phyloP scores from a whole-genome alignment of 2,329 filamentous ascomycete species.

The Atkinsonella texensis region DNA sequence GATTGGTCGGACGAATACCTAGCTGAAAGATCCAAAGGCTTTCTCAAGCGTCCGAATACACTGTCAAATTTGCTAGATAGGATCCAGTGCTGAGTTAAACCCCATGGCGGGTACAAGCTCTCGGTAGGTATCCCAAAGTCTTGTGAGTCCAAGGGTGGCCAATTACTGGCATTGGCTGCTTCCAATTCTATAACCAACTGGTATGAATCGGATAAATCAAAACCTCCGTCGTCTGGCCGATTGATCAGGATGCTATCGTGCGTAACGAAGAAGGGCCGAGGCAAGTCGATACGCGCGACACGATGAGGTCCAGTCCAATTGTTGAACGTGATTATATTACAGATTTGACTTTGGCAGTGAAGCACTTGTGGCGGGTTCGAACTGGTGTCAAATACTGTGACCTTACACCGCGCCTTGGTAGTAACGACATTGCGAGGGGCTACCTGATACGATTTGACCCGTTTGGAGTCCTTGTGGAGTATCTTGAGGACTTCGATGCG shows the following conservation, averaged over 20 bases:
- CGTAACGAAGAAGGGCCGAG: constrained; percentile 38
- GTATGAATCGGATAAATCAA: constrained; percentile 38
- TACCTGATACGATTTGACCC: constrained; percentile 18
- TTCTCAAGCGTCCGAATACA: constrained; percentile 30
- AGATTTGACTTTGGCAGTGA: constrained; percentile 42
- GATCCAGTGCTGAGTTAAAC: constrained; percentile 22
- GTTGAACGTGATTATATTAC: constrained; percentile 38
- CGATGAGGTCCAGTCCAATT: constrained; percentile 33
- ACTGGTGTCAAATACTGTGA: constrained; percentile 24
- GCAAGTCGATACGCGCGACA: constrained; percentile 35
- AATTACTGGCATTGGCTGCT: constrained; percentile 34
- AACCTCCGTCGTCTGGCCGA: constrained; percentile 32
- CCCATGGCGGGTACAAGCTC: constrained; percentile 11
- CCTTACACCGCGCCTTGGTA: constrained; percentile 25
- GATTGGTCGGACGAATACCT: constrained; percentile 14
- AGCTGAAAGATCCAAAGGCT: constrained; percentile 18
- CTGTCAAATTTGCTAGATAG: constrained; percentile 29
- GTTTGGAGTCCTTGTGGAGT: constrained; percentile 34
- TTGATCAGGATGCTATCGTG: constrained; percentile 39
- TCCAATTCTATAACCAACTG: constrained; percentile 39
- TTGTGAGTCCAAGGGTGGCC: constrained; percentile 37
- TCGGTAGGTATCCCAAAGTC: constrained; percentile 18
- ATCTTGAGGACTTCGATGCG: constrained; percentile 43
- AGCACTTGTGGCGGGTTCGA: constrained; percentile 29
- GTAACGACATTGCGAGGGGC: constrained; percentile 19